Conservation (phyloP, 1,139 yeast genomes). For the Scheffersomyces cryptocercus region DNA sequence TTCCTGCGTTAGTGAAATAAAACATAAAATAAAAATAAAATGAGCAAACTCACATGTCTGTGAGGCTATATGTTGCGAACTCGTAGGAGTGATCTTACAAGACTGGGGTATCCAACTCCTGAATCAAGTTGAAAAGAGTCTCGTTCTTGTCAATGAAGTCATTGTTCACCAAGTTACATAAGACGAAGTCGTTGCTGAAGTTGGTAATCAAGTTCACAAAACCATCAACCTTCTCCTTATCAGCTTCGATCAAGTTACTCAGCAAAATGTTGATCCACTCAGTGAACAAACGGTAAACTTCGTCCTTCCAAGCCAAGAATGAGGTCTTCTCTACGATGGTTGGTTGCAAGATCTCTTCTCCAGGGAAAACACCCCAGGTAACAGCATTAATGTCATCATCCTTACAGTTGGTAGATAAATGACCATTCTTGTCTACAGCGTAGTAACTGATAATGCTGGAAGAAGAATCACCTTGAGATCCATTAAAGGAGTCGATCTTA, state of each 20-base stretch:
- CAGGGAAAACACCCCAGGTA: slow-evolving; percentile 97
- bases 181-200: slow-evolving; percentile 61
- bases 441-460: slow-evolving; percentile 66
- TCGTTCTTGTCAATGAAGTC: slow-evolving; percentile 61
- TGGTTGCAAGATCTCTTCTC: slow-evolving; percentile 87
- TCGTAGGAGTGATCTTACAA: slow-evolving; percentile 7
- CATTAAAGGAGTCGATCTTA: slow-evolving; percentile 38
- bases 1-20: slow-evolving; percentile 32
- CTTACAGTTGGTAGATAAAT: slow-evolving; percentile 63
- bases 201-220: slow-evolving; percentile 46
- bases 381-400: slow-evolving; percentile 88
- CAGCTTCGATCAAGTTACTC: slow-evolving; percentile 38
- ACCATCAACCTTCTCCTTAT: slow-evolving; percentile 23
- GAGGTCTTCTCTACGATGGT: slow-evolving; percentile 90
- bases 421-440: slow-evolving; percentile 67
- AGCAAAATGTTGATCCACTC: slow-evolving; percentile 73
- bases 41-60: slow-evolving; percentile 1
- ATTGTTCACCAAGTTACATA: slow-evolving; percentile 90
- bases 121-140: slow-evolving; percentile 46
- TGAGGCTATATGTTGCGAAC: background rate
- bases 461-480: slow-evolving; percentile 39
- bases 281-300: slow-evolving; percentile 76
- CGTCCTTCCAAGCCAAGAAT: slow-evolving; percentile 96
- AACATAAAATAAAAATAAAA: slow-evolving; percentile 7
- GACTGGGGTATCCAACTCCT: slow-evolving; percentile 24